These are phyloP conservation scores for Salix arbutifolia DNA, from an alignment of 345 rosid species.

Conservation along the genomic window DNA sequence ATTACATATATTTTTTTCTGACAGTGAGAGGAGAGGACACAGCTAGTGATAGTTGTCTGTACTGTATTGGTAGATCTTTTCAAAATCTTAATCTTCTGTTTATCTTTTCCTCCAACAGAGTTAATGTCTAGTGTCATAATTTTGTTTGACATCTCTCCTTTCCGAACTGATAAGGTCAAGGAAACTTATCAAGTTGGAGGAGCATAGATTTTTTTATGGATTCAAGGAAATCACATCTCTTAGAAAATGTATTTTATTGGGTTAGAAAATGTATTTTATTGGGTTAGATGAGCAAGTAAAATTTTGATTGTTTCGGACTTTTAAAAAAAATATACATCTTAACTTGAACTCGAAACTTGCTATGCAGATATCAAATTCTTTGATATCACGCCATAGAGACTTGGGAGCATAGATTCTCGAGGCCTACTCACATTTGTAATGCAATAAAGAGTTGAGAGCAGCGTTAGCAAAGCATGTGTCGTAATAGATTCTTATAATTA, in stretches of 20 bases:
- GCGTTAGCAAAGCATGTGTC: neutral
- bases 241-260: too few relatives aligned
- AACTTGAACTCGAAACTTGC: too few relatives aligned
- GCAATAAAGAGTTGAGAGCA: neutral
- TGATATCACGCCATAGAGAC: too few relatives aligned
- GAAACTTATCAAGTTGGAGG: neutral
- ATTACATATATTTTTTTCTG: neutral
- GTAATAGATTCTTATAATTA: constrained; percentile 9
- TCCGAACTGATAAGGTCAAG: neutral
- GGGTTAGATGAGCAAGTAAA: too few relatives aligned
- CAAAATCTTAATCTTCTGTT: too few relatives aligned
- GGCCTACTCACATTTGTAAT: constrained; percentile 1
- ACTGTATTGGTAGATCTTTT: neutral
- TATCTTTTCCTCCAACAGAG: too few relatives aligned
- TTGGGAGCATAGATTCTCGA: neutral
- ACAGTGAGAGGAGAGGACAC: neutral
- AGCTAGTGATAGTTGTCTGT: neutral
- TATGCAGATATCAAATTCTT: accelerated
- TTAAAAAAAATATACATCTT: too few relatives aligned
- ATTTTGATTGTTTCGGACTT: accelerated
- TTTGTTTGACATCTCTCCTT: neutral
- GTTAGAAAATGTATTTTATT: too few relatives aligned
- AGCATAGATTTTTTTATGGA: too few relatives aligned
- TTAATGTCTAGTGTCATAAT: neutral
- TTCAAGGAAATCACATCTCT: too few relatives aligned